Percentiles rank a stretch among this genome's conserved stretches.
Evolutionary conservation across 139 green algal genomes (phyloP).

Genomic region (Chlorella sp.): DNA sequence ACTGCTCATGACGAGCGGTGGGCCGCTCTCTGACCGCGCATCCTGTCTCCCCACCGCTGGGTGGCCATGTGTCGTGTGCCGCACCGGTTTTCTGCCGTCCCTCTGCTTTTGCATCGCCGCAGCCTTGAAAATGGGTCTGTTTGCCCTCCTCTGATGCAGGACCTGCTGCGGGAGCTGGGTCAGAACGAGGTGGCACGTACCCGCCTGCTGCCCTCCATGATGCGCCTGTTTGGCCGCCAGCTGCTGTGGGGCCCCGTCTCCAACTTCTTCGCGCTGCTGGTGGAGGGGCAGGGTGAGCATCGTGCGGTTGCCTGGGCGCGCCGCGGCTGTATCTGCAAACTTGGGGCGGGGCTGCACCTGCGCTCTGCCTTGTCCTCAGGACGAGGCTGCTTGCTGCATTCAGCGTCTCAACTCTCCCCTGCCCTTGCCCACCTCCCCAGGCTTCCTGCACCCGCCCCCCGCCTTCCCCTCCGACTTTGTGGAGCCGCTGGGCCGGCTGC

Average conservation of each 20-base stretch:
- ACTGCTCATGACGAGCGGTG: no score
- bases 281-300: conserved; percentile 27
- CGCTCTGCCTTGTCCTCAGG: no score
- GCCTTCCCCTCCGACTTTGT: neutral
- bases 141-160: neutral
- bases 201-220: conserved; percentile 21
- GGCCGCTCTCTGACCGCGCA: no score
- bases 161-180: conserved; percentile 22
- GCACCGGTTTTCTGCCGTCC: no score
- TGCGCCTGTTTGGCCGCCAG: conserved; percentile 5
- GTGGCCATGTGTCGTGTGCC: no score
- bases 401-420: neutral
- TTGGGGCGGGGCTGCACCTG: no score
- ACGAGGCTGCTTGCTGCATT: no score
- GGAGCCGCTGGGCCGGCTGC: conserved; percentile 35
- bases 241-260: conserved; percentile 23
- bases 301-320: no score
- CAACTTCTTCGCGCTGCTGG: conserved; percentile 31
- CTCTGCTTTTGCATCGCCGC: no score
- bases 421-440: neutral
- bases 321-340: no score
- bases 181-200: neutral
- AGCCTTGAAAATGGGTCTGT: no score
- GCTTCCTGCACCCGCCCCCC: conserved; percentile 29
- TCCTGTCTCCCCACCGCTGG: no score